phyloP scores from a whole-genome alignment of 768 basidiomycete species.

The Boletus subcaerulescens region DNA sequence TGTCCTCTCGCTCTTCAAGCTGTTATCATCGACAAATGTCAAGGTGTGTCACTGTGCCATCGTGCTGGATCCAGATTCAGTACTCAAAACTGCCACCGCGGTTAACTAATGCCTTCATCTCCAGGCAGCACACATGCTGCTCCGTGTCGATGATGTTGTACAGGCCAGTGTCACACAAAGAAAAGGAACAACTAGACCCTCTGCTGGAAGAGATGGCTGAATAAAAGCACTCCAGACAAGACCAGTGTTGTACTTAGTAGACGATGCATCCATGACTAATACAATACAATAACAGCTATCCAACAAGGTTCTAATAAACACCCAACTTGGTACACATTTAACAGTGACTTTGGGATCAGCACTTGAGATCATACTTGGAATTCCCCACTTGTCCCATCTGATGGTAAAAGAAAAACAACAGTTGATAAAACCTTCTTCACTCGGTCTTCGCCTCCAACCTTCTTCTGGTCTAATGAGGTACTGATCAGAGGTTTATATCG shows the following conservation, averaged over 20 bases:
- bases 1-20: too few relatives aligned
- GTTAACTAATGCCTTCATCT: too few relatives aligned
- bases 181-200: too few relatives aligned
- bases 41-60: too few relatives aligned
- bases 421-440: constrained; percentile 75
- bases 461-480: constrained; percentile 30
- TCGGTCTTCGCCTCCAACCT: constrained; percentile 30
- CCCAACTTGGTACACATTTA: not conserved
- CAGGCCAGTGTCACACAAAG: too few relatives aligned
- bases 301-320: constrained; percentile 7
- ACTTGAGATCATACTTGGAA: constrained; percentile 84
- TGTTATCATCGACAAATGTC: too few relatives aligned
- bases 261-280: constrained; percentile 11
- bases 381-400: constrained; percentile 78
- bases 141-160: too few relatives aligned
- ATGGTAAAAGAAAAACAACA: constrained; percentile 94
- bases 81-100: too few relatives aligned
- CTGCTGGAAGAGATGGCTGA: too few relatives aligned
- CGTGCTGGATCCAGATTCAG: too few relatives aligned
- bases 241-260: not conserved
- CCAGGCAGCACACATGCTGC: too few relatives aligned
- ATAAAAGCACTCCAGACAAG: too few relatives aligned
- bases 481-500: constrained; percentile 71
- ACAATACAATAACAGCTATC: constrained; percentile 6
- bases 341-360: constrained; percentile 29